Base-by-base conservation (phyloP, 2,329 filamentous ascomycete genomes). In the Paraphoma chrysanthemicola region DNA sequence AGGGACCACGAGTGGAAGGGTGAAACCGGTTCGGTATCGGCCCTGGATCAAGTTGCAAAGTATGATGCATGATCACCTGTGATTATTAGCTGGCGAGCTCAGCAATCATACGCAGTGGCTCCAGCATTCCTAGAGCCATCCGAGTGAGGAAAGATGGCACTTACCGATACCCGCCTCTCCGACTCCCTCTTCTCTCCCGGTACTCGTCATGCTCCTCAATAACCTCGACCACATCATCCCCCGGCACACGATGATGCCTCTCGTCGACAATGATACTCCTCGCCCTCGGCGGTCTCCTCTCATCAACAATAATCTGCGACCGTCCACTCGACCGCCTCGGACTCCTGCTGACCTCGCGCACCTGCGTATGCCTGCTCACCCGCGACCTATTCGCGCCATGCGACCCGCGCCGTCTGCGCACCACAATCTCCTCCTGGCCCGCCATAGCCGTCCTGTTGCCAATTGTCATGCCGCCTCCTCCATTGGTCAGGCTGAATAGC, bases 351-450 rank as follows among this genome's bases (percentile, higher is more conserved):
- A 74, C 60, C 52, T 78, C 73, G 54, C 76, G 74, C 38, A 77
- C 65, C 54, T 78, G 48, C 16, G 66, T 68, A 5, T 65, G 66
- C 17, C 73, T 69, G 48, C 62, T 72, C 17, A 66, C 68, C 14
- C 69, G 68, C 43, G 69, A 73, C n/a, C 70, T 67, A n/a, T 63
- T 18, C 8, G n/a, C 60, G 17, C 73, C 70, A 8, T 73, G 71
- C 18, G 69, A 69, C 28, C 68, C 62, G 59, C 68, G 73, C 49
- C 61, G 52, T 42, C 69, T 68, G 43, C 75, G 66, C 51, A 76
- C 71, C 72, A 90, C 84, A 70, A 89, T 87, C 59, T 88, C 83
- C 53, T 89, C 86, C 62, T 81, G 78, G n/a, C 73, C 77, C 1
- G 76, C 72, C 60, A 85, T 78, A 47, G 77, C 77, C 0, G 65